A percentile compares a stretch with the other conserved stretches of the same genome.
Evolutionary conservation across 805 yeast genomes (phyloP).

Genomic region (Pichia deserticola): DNA sequence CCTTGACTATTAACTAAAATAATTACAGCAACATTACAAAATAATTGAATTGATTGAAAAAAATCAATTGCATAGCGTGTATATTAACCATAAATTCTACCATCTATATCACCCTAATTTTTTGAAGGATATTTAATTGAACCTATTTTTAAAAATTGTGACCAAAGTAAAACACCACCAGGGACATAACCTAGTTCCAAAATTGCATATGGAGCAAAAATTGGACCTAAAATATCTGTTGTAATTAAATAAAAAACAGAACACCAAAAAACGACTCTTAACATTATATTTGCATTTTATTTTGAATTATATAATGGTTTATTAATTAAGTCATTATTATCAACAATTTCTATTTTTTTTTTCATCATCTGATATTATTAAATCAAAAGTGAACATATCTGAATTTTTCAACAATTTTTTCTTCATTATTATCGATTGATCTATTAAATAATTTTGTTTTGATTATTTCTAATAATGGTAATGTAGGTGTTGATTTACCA

Average conservation of each 20-base stretch:
- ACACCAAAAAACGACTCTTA: slow-evolving; percentile 8
- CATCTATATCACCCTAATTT: slow-evolving; percentile 36
- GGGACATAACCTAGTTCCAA: slow-evolving; percentile 39
- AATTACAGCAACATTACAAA: slow-evolving; percentile 37
- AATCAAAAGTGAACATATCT: too few relatives aligned
- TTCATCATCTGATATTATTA: neutral
- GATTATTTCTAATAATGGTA: slow-evolving; percentile 5
- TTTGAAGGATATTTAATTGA: slow-evolving; percentile 37
- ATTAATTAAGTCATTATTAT: neutral
- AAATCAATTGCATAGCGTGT: slow-evolving; percentile 29
- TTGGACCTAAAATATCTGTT: slow-evolving; percentile 42
- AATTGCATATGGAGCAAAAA: slow-evolving; percentile 39
- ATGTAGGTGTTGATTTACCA: slow-evolving; percentile 4
- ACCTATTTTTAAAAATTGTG: slow-evolving; percentile 31
- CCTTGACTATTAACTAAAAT: slow-evolving; percentile 36
- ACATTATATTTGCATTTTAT: slow-evolving; percentile 8
- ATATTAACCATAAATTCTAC: slow-evolving; percentile 31
- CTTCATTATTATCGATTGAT: neutral
- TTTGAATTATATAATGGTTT: slow-evolving; percentile 5
- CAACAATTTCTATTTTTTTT: neutral
- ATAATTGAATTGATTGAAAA: slow-evolving; percentile 36
- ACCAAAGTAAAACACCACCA: slow-evolving; percentile 36
- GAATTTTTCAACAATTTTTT: too few relatives aligned
- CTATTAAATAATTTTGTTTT: slow-evolving; percentile 3
- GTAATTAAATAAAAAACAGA: slow-evolving; percentile 41